phyloP scores from a whole-genome alignment of 306 rosid genomes.

The Clitoria ternatea region DNA sequence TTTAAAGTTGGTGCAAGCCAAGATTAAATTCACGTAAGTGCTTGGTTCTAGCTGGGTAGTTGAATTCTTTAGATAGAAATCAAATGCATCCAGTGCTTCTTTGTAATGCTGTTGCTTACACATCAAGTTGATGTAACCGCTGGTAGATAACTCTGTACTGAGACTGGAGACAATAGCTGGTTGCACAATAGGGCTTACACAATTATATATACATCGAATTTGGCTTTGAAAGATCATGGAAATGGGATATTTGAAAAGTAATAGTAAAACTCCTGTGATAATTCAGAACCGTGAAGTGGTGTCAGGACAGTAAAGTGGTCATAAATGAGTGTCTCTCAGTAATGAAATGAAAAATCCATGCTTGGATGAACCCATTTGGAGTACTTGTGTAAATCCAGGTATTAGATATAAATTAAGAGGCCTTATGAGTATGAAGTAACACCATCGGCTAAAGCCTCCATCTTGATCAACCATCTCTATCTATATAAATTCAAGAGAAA shows the following conservation, averaged over 20 bases:
- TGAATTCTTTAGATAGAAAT: constrained; percentile 28
- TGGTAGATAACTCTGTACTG: constrained; percentile 32
- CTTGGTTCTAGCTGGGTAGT: constrained; percentile 37
- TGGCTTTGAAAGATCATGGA: constrained; percentile 33
- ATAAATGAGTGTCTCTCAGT: not conserved
- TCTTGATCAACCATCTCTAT: not conserved
- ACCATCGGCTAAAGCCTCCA: constrained; percentile 8
- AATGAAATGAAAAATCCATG: constrained; percentile 2
- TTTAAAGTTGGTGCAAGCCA: constrained; percentile 56
- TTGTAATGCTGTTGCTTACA: constrained; percentile 45
- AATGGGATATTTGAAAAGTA: not conserved
- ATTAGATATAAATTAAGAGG: not conserved
- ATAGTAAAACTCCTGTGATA: not conserved
- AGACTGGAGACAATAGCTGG: constrained; percentile 17
- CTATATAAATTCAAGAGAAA: not conserved
- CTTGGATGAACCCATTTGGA: not conserved
- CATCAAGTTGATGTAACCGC: constrained; percentile 41
- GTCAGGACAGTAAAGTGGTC: not conserved
- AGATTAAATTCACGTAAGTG: constrained; percentile 46
- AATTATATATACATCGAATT: constrained; percentile 28
- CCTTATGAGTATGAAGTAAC: not conserved
- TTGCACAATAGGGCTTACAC: constrained; percentile 20
- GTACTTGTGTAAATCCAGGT: not conserved
- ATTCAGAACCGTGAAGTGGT: constrained; percentile 19
- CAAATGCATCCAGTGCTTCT: constrained; percentile 66